phyloP scores from a whole-genome alignment of 2,329 filamentous ascomycete genomes.

The Stagonosporopsis chrysanthemi region DNA sequence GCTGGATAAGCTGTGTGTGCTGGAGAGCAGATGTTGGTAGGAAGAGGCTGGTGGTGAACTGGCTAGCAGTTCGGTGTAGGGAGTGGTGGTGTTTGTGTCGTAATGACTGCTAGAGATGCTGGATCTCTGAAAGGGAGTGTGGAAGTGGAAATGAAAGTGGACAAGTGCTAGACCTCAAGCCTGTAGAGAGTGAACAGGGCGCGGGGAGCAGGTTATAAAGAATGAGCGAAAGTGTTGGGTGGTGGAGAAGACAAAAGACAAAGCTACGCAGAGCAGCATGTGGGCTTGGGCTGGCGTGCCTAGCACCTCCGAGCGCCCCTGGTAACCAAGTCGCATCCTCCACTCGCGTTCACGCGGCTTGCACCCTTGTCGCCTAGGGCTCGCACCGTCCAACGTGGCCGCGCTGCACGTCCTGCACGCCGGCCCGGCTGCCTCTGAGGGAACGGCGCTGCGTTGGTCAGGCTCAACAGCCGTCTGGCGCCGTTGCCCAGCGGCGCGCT shows the following conservation, averaged over 20 bases:
- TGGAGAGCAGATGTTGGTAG: conserved; percentile 27
- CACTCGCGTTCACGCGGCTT: conserved; percentile 25
- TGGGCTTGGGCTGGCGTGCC: conserved; percentile 15
- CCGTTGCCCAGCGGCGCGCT: conserved; percentile 19
- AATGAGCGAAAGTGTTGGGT: conserved; percentile 26
- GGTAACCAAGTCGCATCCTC: conserved; percentile 33
- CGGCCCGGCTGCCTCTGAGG: conserved; percentile 30
- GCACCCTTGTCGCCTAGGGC: conserved; percentile 14
- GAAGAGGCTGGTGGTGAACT: conserved; percentile 37
- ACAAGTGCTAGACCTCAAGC: conserved; percentile 48
- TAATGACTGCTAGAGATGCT: conserved; percentile 46
- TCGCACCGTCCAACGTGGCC: conserved; percentile 26
- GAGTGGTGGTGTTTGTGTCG: conserved; percentile 35
- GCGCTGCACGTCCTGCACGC: conserved; percentile 21
- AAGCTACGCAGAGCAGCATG: conserved; percentile 15
- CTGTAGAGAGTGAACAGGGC: conserved; percentile 50
- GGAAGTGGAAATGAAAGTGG: conserved; percentile 41
- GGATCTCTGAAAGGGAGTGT: conserved; percentile 41
- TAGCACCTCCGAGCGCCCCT: conserved; percentile 26
- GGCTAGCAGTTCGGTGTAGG: conserved; percentile 46
- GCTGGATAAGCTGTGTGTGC: conserved; percentile 25
- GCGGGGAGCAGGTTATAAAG: conserved; percentile 38
- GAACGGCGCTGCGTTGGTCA: conserved; percentile 31
- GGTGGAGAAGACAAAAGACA: conserved; percentile 25
- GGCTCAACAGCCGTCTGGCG: conserved; percentile 30